Evolutionary conservation across 2,329 filamentous ascomycete genomes (phyloP).

Genomic region (Alternaria conjuncta): DNA sequence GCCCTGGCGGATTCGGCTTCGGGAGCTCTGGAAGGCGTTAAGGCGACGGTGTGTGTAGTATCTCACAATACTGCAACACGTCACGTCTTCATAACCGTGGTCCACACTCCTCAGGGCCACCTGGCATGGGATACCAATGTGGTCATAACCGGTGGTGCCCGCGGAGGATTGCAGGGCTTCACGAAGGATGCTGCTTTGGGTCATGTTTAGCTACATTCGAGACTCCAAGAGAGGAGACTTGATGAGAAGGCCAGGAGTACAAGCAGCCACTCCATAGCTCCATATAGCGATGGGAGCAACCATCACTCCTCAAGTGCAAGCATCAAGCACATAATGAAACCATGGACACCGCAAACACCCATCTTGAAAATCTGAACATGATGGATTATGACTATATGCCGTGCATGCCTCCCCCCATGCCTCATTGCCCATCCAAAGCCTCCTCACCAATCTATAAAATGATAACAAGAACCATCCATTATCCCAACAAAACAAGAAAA

Average conservation of each 20-base stretch:
- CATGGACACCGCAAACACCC: not conserved
- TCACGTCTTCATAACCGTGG: not conserved
- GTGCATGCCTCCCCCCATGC: slow-evolving; percentile 1
- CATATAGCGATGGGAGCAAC: not conserved
- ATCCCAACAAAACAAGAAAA: not conserved
- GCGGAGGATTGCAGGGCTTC: not conserved
- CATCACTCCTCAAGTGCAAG: not conserved
- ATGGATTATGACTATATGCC: slow-evolving; percentile 14
- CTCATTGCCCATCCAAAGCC: slow-evolving; percentile 5
- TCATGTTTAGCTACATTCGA: not conserved
- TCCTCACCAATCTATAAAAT: slow-evolving; percentile 7
- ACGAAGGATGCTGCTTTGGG: not conserved
- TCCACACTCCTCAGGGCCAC: not conserved
- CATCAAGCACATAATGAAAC: not conserved
- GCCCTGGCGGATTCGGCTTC: slow-evolving; percentile 34
- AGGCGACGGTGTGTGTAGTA: slow-evolving; percentile 16
- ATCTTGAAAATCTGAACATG: slow-evolving; percentile 2
- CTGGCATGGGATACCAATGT: not conserved
- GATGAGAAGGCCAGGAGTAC: not conserved
- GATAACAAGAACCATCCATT: slow-evolving; percentile 1
- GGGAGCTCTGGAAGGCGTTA: slow-evolving; percentile 36
- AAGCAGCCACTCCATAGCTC: not conserved
- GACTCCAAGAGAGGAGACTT: not conserved
- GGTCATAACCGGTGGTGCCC: too few species aligned
- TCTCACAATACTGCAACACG: not conserved